phyloP scores from a whole-genome alignment of 2,329 filamentous ascomycete species.

The Aspergillus bombycis region DNA sequence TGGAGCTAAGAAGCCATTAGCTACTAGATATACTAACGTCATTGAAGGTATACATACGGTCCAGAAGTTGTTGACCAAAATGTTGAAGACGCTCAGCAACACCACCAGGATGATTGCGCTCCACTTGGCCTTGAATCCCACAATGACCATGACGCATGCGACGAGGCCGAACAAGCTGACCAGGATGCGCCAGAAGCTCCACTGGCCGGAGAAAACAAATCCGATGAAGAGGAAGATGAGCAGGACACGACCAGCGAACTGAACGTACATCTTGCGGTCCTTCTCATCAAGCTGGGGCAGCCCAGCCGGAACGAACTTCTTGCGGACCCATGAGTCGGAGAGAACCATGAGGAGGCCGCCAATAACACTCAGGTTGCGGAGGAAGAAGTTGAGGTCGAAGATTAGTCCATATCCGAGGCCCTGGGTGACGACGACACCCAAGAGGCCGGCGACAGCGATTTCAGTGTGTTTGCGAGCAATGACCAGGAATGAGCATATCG shows the following conservation, averaged over 20 bases:
- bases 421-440: conserved; percentile 88
- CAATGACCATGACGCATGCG: conserved; percentile 96
- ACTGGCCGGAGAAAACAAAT: conserved; percentile 93
- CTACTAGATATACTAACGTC: neutral
- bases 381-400: conserved; percentile 99
- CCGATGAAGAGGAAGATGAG: conserved; percentile 97
- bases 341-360: conserved; percentile 97
- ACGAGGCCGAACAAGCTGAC: conserved; percentile 84
- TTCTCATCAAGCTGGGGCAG: conserved; percentile 95
- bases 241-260: conserved; percentile 91
- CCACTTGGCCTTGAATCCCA: conserved; percentile 99
- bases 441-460: conserved; percentile 86
- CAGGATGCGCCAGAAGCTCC: conserved; percentile 83
- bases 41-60: conserved; percentile 67
- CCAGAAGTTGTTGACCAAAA: conserved; percentile 99
- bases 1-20: conserved; percentile 68
- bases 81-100: conserved; percentile 93
- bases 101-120: conserved; percentile 94
- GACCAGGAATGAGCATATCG: conserved; percentile 77
- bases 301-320: conserved; percentile 94
- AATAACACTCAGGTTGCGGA: conserved; percentile 96
- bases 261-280: conserved; percentile 99
- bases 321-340: conserved; percentile 96
- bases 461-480: conserved; percentile 92
- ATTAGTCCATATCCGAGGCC: conserved; percentile 96